Evolutionary conservation across 129 eudicot species (phyloP).

Genomic region (Flaveria brownii): DNA sequence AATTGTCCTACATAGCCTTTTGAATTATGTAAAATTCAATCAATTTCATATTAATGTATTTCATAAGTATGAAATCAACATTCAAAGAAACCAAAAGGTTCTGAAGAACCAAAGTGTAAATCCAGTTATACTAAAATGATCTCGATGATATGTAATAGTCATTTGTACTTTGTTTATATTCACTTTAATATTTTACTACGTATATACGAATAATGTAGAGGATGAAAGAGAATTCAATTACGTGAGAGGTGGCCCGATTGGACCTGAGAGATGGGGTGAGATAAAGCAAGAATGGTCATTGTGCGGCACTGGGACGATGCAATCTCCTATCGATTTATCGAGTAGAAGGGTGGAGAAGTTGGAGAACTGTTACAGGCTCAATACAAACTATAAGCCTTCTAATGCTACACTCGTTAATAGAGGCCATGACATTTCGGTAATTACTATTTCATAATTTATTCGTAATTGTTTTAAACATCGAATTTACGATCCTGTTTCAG

Average conservation of each 20-base stretch:
- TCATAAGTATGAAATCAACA: too few relatives aligned
- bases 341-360: conserved; percentile 35
- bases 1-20: too few relatives aligned
- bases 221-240: conserved; percentile 63
- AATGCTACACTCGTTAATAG: conserved; percentile 46
- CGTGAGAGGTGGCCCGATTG: conserved; percentile 36
- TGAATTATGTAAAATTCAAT: too few relatives aligned
- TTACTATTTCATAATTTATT: neutral
- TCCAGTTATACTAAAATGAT: too few relatives aligned
- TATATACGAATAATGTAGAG: conserved; percentile 32
- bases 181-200: neutral
- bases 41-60: too few relatives aligned
- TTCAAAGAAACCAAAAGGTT: too few relatives aligned
- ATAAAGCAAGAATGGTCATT: conserved; percentile 54
- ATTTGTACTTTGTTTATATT: neutral
- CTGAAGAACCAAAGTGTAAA: too few relatives aligned
- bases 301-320: conserved; percentile 58
- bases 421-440: conserved; percentile 64
- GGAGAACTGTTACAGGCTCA: conserved; percentile 19
- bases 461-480: too few relatives aligned
- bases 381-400: conserved; percentile 35
- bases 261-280: conserved; percentile 62
- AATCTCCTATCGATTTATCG: conserved; percentile 58
- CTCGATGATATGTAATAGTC: too few relatives aligned
- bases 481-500: too few relatives aligned